phyloP scores from a whole-genome alignment of 2,329 filamentous ascomycete species.

The Cadophora sp. region DNA sequence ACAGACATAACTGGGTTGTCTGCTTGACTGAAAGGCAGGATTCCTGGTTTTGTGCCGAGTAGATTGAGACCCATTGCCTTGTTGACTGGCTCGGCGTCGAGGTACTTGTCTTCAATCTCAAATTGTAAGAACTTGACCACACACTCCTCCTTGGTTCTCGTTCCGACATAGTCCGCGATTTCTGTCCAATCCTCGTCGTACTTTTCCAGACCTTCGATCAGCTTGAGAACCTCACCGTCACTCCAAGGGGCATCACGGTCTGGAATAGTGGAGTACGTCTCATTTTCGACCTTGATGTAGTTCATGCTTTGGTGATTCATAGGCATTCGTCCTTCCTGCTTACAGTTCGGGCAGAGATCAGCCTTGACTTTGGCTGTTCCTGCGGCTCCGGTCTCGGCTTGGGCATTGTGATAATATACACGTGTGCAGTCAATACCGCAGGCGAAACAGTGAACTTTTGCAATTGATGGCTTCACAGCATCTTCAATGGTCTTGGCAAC shows the following conservation, averaged over 20 bases:
- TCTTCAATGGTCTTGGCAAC: slow-evolving; percentile 57
- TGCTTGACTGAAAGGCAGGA: slow-evolving; percentile 87
- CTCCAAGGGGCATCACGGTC: slow-evolving; percentile 91
- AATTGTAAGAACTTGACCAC: slow-evolving; percentile 95
- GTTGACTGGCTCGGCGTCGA: slow-evolving; percentile 74
- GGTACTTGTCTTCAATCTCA: slow-evolving; percentile 96
- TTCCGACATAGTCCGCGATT: slow-evolving; percentile 90
- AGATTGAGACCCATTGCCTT: slow-evolving; percentile 65
- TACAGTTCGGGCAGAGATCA: slow-evolving; percentile 92
- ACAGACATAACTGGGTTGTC: slow-evolving; percentile 98
- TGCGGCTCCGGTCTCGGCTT: slow-evolving; percentile 49
- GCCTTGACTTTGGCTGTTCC: slow-evolving; percentile 66
- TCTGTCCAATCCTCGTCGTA: slow-evolving; percentile 97
- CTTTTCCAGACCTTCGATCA: slow-evolving; percentile 89
- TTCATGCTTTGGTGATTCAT: slow-evolving; percentile 78
- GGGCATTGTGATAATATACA: slow-evolving; percentile 73
- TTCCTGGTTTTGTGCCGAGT: slow-evolving; percentile 76
- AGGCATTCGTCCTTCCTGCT: slow-evolving; percentile 83
- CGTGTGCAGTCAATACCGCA: slow-evolving; percentile 90
- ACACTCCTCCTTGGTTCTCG: slow-evolving; percentile 92
- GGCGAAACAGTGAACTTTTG: slow-evolving; percentile 83
- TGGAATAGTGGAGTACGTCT: slow-evolving; percentile 76
- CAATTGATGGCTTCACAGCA: slow-evolving; percentile 68
- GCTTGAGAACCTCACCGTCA: slow-evolving; percentile 84
- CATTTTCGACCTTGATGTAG: slow-evolving; percentile 89